Evolutionary conservation across 2,329 filamentous ascomycete genomes (phyloP), one percentile per base, ranked within the genome.

Genomic region (Talaromyces verruculosus): DNA sequence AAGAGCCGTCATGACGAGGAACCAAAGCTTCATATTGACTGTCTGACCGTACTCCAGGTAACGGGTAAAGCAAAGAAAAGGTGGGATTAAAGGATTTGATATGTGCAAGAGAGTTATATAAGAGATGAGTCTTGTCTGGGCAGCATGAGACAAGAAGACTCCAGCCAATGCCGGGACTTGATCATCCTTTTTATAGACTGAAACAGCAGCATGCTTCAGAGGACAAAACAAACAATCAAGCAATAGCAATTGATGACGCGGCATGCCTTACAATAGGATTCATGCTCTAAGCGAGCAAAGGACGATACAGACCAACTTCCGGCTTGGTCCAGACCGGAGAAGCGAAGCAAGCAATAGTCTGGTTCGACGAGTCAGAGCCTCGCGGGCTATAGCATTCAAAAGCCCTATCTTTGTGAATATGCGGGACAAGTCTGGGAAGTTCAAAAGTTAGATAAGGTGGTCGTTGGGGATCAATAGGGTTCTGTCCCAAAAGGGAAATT

Each of bases 381-480:
- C 19, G 33, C 33, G 0, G 19, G 19, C 33, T 15, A 57, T 37
- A 39, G n/a, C 33, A 39, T 22, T 5, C 2, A 17, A 22, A 39
- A 37, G n/a, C 4, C 19, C 10, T 57, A 57, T 57, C 53, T 39
- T 35, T 37, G 33, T 35, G 10, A 57, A 3, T 25, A 15, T 22
- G n/a, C 3, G 7, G 35, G 35, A 10, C 3, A 41, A 19, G 35
- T 59, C 15, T 30, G 57, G 57, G 33, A 45, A 25, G 25, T 60
- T 60, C 57, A 33, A 45, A 60, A 60, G 57, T 45, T 45, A 60
- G 57, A 60, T 60, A 45, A 60, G 37, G n/a, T 37, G 30, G 33
- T 57, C 11, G 33, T 57, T 17, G 11, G 7, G 33, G 19, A 17
- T 57, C 53, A 57, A 57, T 57, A 22, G 33, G 53, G 53, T 37